Conservation (phyloP, 208 protist species). For the Acanthamoeba sp. region DNA sequence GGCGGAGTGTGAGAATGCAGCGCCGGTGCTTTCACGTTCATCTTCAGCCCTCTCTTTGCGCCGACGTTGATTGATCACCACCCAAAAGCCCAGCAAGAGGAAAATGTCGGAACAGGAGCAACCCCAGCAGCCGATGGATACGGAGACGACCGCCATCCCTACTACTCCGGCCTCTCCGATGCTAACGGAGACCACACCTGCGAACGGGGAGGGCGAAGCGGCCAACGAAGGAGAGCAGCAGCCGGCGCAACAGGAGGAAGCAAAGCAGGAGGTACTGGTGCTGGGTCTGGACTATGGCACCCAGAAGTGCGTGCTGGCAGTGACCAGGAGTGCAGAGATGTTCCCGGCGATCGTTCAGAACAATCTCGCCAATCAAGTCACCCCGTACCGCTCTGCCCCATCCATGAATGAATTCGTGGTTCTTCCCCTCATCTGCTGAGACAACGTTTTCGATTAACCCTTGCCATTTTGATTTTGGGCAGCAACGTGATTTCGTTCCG, state of each 20-base stretch:
- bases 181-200: neutral
- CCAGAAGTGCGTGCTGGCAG: constrained; percentile 24
- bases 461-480: neutral
- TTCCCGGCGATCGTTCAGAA: constrained; percentile 49
- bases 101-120: constrained; percentile 19
- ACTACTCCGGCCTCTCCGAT: neutral
- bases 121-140: neutral
- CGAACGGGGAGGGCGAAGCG: neutral
- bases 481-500: constrained; percentile 68
- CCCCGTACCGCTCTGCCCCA: too few relatives aligned
- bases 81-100: too few relatives aligned
- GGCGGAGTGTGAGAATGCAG: too few relatives aligned
- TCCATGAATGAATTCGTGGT: too few relatives aligned
- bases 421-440: too few relatives aligned
- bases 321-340: constrained; percentile 42
- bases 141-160: neutral
- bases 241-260: constrained; percentile 6
- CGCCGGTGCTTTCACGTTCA: too few relatives aligned
- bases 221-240: neutral
- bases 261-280: constrained; percentile 20
- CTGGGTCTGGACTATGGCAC: constrained; percentile 67
- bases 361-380: constrained; percentile 59
- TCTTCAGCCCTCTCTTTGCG: too few relatives aligned
- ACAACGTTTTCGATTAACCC: too few relatives aligned
- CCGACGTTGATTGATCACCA: too few relatives aligned